Percentiles rank a stretch among this genome's conserved stretches.
Evolutionary conservation across 208 protist genomes (phyloP).

Genomic region (Leishmania amazonensis): DNA sequence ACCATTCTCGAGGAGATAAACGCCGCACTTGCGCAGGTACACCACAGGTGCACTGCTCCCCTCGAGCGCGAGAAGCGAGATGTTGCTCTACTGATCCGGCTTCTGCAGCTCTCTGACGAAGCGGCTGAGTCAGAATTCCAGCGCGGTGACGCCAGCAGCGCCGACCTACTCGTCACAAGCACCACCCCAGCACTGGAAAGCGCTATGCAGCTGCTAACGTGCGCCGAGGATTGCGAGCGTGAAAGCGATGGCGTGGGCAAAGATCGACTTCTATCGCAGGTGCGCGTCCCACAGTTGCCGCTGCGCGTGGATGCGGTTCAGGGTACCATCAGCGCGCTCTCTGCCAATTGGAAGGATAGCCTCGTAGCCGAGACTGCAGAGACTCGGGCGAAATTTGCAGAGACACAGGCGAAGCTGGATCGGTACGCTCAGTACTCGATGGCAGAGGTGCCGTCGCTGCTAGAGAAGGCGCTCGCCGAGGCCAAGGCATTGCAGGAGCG

Average conservation of each 20-base stretch:
- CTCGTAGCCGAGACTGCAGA: conserved; percentile 5
- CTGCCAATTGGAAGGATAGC: conserved; percentile 1
- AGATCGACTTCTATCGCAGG: background rate
- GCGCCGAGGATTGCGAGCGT: background rate
- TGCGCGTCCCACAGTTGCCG: conserved; percentile 17
- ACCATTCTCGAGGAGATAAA: conserved; percentile 9
- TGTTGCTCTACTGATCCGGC: conserved; percentile 28
- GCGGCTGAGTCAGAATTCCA: background rate
- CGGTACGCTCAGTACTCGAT: conserved; percentile 64
- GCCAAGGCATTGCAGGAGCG: conserved; percentile 24
- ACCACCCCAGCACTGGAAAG: conserved; percentile 23
- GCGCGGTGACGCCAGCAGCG: background rate
- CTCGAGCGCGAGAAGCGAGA: conserved; percentile 9
- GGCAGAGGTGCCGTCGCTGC: conserved; percentile 33
- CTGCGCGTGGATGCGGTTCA: conserved; percentile 9
- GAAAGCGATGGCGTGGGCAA: background rate
- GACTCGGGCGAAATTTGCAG: background rate
- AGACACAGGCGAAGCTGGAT: conserved; percentile 41
- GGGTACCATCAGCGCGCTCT: conserved; percentile 5
- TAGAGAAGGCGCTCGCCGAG: conserved; percentile 33
- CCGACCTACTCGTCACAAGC: background rate
- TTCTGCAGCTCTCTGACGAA: conserved; percentile 35
- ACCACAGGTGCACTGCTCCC: background rate
- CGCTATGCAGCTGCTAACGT: conserved; percentile 3
- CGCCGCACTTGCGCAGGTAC: conserved; percentile 14